A percentile compares a stretch with the other conserved stretches of the same genome.
Conservation (phyloP, 805 yeast genomes). For the Cyberlindnera suaveolens region DNA sequence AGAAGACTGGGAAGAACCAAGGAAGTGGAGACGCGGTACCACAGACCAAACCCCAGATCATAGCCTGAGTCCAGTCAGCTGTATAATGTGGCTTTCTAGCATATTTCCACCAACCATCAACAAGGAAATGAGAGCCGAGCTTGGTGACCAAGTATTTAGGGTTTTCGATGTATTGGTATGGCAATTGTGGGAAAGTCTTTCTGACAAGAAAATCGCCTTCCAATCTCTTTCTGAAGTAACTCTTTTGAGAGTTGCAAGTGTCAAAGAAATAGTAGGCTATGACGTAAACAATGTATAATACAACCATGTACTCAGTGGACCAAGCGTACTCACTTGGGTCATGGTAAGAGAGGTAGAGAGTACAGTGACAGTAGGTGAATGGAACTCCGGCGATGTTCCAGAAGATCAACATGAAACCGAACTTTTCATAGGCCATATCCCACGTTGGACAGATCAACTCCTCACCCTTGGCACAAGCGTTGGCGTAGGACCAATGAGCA, state of each 20-base stretch:
- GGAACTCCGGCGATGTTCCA: conserved; percentile 99
- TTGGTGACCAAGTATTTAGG: conserved; percentile 83
- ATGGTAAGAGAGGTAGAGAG: conserved; percentile 76
- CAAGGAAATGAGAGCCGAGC: conserved; percentile 76
- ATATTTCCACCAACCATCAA: conserved; percentile 91
- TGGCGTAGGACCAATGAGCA: conserved; percentile 93
- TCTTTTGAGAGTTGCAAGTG: conserved; percentile 92
- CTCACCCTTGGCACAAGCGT: conserved; percentile 97
- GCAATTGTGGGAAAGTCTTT: conserved; percentile 91
- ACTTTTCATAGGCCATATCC: conserved; percentile 99
- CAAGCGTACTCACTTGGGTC: conserved; percentile 78
- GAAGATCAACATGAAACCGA: conserved; percentile 97
- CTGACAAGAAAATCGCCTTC: conserved; percentile 74
- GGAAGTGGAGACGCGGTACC: conserved; percentile 88
- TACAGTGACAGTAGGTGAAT: conserved; percentile 93
- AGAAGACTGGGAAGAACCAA: conserved; percentile 93
- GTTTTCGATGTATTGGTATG: conserved; percentile 72
- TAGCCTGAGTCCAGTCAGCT: conserved; percentile 83
- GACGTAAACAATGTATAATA: conserved; percentile 50
- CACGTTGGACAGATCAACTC: conserved; percentile 96
- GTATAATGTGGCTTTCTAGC: conserved; percentile 96
- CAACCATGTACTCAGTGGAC: conserved; percentile 53
- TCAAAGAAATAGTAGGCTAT: conserved; percentile 89
- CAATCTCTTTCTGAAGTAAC: conserved; percentile 76
- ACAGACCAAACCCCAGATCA: conserved; percentile 88